These are phyloP conservation scores for Corchorus olitorius DNA, from an alignment of 345 rosid genomes.

Conservation along the genomic window DNA sequence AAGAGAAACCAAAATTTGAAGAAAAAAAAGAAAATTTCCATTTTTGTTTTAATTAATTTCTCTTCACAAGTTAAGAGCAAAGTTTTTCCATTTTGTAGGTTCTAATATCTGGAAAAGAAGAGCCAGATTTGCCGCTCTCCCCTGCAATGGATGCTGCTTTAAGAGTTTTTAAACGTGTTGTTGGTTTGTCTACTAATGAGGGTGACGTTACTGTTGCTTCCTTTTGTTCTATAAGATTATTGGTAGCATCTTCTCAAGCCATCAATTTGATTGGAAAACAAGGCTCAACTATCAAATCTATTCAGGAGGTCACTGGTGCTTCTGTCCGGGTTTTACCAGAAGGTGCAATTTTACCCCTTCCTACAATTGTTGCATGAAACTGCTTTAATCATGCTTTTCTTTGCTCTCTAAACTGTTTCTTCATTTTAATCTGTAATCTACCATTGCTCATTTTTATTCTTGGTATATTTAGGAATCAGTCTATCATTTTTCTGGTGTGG, in stretches of 20 bases:
- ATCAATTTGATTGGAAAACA: constrained; percentile 90
- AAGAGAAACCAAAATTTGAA: not conserved
- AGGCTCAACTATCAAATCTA: constrained; percentile 80
- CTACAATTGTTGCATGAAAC: not conserved
- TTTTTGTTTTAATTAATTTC: too few species aligned
- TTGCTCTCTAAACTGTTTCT: not conserved
- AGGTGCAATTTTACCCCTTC: constrained; percentile 42
- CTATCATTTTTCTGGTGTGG: too few species aligned
- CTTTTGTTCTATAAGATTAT: constrained; percentile 64
- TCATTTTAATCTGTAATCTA: not conserved
- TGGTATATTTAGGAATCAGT: not conserved
- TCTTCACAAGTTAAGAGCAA: not conserved
- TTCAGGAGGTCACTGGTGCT: constrained; percentile 76
- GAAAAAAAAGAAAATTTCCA: not conserved
- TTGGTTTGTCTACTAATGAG: constrained; percentile 41
- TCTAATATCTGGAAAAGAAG: constrained; percentile 61
- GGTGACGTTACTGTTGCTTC: constrained; percentile 45
- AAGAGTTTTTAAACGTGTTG: constrained; percentile 57
- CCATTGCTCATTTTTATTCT: not conserved
- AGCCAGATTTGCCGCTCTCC: constrained; percentile 49
- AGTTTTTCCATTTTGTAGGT: constrained; percentile 37
- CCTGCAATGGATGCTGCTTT: constrained; percentile 64
- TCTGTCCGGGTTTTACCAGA: constrained; percentile 70
- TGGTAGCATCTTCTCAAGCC: constrained; percentile 85
- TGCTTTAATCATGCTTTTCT: not conserved